These are phyloP conservation scores for Erodium chrysanthum DNA, from an alignment of 441 rosid species.

Conservation along the genomic window DNA sequence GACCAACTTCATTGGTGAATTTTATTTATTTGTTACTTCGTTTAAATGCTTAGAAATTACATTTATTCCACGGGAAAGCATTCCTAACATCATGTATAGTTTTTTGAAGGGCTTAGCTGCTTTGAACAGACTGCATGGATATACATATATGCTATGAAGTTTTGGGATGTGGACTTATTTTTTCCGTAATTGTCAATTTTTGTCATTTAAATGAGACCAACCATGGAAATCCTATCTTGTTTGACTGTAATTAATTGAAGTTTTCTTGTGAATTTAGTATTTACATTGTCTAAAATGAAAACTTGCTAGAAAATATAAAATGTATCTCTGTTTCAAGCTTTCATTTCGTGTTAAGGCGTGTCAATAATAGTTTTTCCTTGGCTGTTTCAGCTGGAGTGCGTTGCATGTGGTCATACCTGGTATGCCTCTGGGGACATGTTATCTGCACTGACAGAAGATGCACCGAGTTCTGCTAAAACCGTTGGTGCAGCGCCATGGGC, in stretches of 20 bases:
- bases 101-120: no score
- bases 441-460: constrained; percentile 59
- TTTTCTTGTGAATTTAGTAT: no score
- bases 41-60: neutral
- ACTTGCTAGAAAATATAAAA: no score
- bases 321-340: no score
- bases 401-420: constrained; percentile 82
- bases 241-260: neutral
- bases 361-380: neutral
- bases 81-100: neutral
- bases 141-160: neutral
- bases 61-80: neutral
- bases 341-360: neutral
- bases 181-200: neutral
- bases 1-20: no score
- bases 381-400: constrained; percentile 68
- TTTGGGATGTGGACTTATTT: neutral
- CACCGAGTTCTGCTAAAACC: constrained; percentile 36
- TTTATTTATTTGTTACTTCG: neutral
- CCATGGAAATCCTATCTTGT: neutral
- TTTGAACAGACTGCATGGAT: no score
- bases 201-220: neutral
- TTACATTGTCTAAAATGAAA: no score
- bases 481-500: constrained; percentile 50
- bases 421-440: constrained; percentile 78